Evolutionary conservation across 2,329 filamentous ascomycete species (phyloP).

Genomic region (Microcera coccophila): DNA sequence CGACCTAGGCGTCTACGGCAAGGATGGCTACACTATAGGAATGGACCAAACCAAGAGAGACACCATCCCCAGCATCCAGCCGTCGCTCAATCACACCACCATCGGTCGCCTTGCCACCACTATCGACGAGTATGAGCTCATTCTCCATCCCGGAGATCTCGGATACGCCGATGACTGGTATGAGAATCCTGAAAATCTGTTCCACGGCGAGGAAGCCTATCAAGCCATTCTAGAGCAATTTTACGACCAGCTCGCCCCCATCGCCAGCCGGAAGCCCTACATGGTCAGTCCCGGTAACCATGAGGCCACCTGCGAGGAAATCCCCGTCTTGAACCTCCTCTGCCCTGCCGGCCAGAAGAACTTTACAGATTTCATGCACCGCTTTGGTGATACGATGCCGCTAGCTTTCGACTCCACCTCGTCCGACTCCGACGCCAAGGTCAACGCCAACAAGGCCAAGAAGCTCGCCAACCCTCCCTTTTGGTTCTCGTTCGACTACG

Average conservation of each 20-base stretch:
- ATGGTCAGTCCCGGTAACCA: slow-evolving; percentile 48
- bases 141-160: slow-evolving; percentile 53
- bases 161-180: slow-evolving; percentile 59
- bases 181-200: slow-evolving; percentile 41
- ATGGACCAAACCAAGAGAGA: slow-evolving; percentile 44
- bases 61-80: slow-evolving; percentile 45
- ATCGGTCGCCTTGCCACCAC: slow-evolving; percentile 51
- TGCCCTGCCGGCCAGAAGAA: slow-evolving; percentile 54
- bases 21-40: slow-evolving; percentile 30
- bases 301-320: slow-evolving; percentile 51
- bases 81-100: slow-evolving; percentile 56
- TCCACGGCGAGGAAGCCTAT: slow-evolving; percentile 49
- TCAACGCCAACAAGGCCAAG: slow-evolving; percentile 43
- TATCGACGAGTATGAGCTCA: slow-evolving; percentile 52
- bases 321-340: slow-evolving; percentile 33
- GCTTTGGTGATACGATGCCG: slow-evolving; percentile 52
- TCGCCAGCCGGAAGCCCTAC: slow-evolving; percentile 52
- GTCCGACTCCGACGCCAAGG: slow-evolving; percentile 35
- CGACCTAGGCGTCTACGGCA: slow-evolving; percentile 47
- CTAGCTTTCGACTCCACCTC: slow-evolving; percentile 49
- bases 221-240: slow-evolving; percentile 55
- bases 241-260: slow-evolving; percentile 39
- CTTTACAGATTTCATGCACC: slow-evolving; percentile 57
- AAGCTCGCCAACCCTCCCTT: slow-evolving; percentile 27
- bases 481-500: slow-evolving; percentile 27